Conservation (phyloP, 495 filamentous ascomycete genomes). For the Penicillium silybi region DNA sequence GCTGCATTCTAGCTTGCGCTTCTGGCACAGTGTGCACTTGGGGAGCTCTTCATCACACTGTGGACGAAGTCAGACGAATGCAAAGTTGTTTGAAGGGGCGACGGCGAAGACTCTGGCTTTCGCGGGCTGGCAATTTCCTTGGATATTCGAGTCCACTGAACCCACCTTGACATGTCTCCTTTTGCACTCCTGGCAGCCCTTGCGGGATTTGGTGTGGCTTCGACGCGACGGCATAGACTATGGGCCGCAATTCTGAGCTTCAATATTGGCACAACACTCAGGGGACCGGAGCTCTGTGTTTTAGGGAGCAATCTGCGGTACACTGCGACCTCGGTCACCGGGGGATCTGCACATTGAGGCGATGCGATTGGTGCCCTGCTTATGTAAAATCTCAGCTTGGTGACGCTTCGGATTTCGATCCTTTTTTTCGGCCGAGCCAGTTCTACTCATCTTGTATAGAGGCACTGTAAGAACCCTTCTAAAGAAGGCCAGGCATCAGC, state of each 20-base stretch:
- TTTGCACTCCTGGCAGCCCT: conserved; percentile 39
- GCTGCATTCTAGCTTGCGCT: conserved; percentile 33
- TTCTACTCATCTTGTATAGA: no score
- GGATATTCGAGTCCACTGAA: background rate
- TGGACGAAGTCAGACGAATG: background rate
- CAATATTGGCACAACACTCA: background rate
- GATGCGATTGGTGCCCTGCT: background rate
- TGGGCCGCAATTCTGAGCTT: background rate
- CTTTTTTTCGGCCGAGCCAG: no score
- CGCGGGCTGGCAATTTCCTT: background rate
- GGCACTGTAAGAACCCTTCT: no score
- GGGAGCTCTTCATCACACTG: conserved; percentile 39
- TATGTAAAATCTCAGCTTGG: background rate
- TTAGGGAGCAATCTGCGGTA: no score
- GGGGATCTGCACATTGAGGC: conserved; percentile 15
- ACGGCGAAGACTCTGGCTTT: background rate
- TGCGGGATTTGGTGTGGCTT: conserved; percentile 37
- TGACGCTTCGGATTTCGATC: no score
- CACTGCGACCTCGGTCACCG: conserved; percentile 12
- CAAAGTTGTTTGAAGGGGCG: background rate
- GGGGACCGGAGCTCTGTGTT: no score
- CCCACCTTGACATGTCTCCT: conserved; percentile 37
- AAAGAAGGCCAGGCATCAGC: no score
- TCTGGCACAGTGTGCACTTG: conserved; percentile 34
- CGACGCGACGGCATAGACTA: conserved; percentile 26